Base-by-base conservation (phyloP, 495 filamentous ascomycete genomes). In the Niebla homalea region DNA sequence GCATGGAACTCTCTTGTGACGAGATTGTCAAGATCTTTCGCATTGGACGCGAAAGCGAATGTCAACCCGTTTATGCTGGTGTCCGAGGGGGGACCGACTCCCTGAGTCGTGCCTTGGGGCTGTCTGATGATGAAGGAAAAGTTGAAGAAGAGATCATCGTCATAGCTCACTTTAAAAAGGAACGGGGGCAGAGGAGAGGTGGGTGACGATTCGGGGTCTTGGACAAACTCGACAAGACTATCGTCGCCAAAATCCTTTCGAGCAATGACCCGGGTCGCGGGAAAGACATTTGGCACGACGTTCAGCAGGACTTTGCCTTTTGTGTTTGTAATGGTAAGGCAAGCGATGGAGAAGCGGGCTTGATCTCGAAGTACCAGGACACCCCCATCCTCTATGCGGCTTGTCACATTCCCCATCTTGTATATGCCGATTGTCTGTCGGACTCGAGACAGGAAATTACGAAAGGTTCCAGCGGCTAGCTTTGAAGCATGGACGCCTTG, bases 1-100 rank as follows among this genome's bases (percentile, higher is more conserved):
- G 90, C 88, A 54, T 97, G 87, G 60, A 98, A 96, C 64, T 98
- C 92, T 54, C 88, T 73, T 19, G 87, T 96, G 40, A 96, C 82
- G 22, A 98, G 70, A 56, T 92, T 96, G 59, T 96, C 92, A 12
- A 98, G 75, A 52, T 96, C 92, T 63, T 79, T 83, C 10, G 79
- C 66, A 54, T 77, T 93, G 2, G 90, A 84, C 25, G 84, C 90
- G 62, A 88, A 89, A 38, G 90, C 83, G 66, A 88, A 96, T 6
- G 92, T 98, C 5, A 98, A 75, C 35, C 89, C 89, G 46, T 84
- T 93, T 43, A 98, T 80, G 14, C 75, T 69, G 10, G 88, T 92
- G 57, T 94, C 88, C 36, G 64, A 61, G 23, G 73, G 53, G 46
- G 69, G 69, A 26, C 66, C 70, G 15, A 71, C 48, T 10, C 63